Conservation (phyloP, 2,329 filamentous ascomycete species). For the Colletotrichum navitas region DNA sequence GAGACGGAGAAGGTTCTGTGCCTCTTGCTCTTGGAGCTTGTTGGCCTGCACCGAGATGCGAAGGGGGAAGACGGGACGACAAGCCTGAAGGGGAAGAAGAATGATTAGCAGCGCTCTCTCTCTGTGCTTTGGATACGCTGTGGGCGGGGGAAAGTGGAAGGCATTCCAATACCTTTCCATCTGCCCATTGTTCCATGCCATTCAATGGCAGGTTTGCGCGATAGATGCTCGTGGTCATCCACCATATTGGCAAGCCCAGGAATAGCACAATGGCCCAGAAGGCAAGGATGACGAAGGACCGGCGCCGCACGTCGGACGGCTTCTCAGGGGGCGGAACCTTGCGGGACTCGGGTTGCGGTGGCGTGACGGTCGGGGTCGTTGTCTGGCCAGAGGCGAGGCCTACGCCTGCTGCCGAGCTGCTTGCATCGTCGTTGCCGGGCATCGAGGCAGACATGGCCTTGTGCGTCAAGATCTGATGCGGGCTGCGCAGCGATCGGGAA, state of each 20-base stretch:
- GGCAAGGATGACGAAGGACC: constrained; percentile 82
- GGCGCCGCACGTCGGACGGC: constrained; percentile 74
- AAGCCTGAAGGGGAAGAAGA: constrained; percentile 69
- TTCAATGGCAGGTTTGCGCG: constrained; percentile 85
- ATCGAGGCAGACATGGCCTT: constrained; percentile 32
- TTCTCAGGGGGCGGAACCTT: constrained; percentile 83
- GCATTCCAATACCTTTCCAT: constrained; percentile 77
- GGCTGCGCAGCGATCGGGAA: constrained; percentile 23
- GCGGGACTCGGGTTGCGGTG: constrained; percentile 40
- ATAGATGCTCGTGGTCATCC: constrained; percentile 93
- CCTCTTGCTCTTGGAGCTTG: constrained; percentile 74
- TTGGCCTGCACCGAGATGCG: constrained; percentile 82
- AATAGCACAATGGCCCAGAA: constrained; percentile 91
- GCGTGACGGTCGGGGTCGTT: constrained; percentile 5
- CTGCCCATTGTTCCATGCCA: constrained; percentile 91
- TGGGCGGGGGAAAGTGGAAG: not conserved
- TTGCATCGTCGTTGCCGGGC: constrained; percentile 21
- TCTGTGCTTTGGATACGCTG: not conserved
- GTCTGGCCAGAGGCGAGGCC: constrained; percentile 6
- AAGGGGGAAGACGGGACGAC: constrained; percentile 88
- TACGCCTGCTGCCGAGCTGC: constrained; percentile 13
- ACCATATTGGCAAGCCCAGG: constrained; percentile 94
- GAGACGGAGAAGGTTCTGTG: constrained; percentile 79
- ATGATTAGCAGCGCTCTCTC: constrained; percentile 10
- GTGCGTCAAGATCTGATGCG: constrained; percentile 4